Evolutionary conservation across 345 rosid genomes (phyloP), one percentile per base, ranked within the genome.

Genomic region (Adansonia digitata): DNA sequence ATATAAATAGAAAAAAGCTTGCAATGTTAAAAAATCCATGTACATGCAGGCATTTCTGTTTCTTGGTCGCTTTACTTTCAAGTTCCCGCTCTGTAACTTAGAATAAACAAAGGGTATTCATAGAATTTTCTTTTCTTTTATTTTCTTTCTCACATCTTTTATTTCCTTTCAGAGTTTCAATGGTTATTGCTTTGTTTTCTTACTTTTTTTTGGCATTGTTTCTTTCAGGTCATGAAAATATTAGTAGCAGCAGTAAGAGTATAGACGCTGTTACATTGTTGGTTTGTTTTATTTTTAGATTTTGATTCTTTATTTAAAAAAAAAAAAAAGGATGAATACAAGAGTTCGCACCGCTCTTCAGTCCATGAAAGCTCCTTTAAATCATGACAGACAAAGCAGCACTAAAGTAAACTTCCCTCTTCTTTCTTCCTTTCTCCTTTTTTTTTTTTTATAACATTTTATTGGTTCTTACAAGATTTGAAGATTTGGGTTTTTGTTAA

Each of bases 321-420:
- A 20, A 52, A 53, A 45, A 87, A 61, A 69, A 35, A 53, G 8
- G 56, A 90, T 90, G 97, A 92, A 86, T 84, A 82, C 89, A 9
- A 88, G 92, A 86, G 90, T 85, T 76, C 90, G 91, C 78, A 83
- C 86, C 64, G 82, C 88, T 83, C 82, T 84, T 84, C 92, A 82
- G 72, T 83, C 92, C 79, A 86, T 87, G 86, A 87, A 87, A 85
- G 77, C 95, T 85, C 85, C 95, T 76, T 79, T 81, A 79, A 84
- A 80, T 84, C 83, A 81, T 72, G 83, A 80, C 67, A 24, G 34
- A 56, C 26, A 56, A n/a, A n/a, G n/a, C 15, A 82, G 73, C 34
- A 82, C 24, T 72, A 82, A 85, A 81, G 92, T 87, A 85, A n/a
- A 77, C 80, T 87, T 61, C 55, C 26, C 62, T 56, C 62, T 11